These are phyloP conservation scores for Podospora conica DNA, from an alignment of 495 filamentous ascomycete genomes.

Conservation along the genomic window DNA sequence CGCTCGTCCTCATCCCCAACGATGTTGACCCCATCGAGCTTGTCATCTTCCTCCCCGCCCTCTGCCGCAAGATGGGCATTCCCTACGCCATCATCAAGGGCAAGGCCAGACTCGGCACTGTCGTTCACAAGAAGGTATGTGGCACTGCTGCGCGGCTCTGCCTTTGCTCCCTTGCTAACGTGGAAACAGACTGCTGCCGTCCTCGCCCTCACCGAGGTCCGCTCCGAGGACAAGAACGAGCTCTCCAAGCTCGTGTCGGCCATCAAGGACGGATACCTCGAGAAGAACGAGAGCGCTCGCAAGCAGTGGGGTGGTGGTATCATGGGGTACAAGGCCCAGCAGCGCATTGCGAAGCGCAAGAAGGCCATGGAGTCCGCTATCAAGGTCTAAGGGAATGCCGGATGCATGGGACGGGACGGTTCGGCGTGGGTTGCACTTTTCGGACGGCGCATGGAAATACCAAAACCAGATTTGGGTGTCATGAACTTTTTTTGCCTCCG, in stretches of 20 bases:
- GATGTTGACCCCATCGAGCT: conserved; percentile 99
- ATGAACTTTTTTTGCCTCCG: conserved; percentile 29
- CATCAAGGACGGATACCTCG: conserved; percentile 96
- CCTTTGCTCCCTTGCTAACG: conserved; percentile 19
- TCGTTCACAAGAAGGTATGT: conserved; percentile 96
- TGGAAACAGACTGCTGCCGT: conserved; percentile 80
- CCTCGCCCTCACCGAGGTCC: conserved; percentile 90
- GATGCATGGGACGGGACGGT: conserved; percentile 18
- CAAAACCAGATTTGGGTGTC: conserved; percentile 34
- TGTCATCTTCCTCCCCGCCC: conserved; percentile 96
- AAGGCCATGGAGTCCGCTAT: conserved; percentile 88
- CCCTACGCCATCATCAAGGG: conserved; percentile 99
- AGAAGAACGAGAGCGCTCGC: conserved; percentile 89
- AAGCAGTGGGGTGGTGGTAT: conserved; percentile 99
- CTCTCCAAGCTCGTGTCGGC: conserved; percentile 91
- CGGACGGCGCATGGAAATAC: conserved; percentile 36
- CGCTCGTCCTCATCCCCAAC: conserved; percentile 95
- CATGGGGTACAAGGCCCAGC: conserved; percentile 96
- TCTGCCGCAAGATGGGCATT: conserved; percentile 99
- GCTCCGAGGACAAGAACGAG: conserved; percentile 95
- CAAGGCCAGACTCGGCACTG: conserved; percentile 96
- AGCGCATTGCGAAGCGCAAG: conserved; percentile 89
- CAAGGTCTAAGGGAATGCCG: conserved; percentile 68
- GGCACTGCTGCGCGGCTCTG: neutral
- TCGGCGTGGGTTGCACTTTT: conserved; percentile 27